These are phyloP conservation scores for Cyberlindnera suaveolens DNA, from an alignment of 805 yeast genomes.

Conservation along the genomic window DNA sequence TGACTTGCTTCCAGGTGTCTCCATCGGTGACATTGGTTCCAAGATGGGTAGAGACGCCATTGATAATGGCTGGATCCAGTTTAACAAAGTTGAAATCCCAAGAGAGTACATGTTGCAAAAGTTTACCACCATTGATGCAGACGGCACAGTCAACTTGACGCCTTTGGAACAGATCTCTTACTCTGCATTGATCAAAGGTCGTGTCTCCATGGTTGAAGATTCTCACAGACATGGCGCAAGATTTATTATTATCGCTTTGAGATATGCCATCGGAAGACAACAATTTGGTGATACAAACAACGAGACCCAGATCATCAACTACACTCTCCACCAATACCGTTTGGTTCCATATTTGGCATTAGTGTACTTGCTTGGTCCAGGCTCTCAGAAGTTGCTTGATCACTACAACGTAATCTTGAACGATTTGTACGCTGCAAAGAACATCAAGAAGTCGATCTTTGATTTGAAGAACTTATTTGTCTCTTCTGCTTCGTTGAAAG, in stretches of 20 bases:
- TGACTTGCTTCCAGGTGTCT: slow-evolving; percentile 69
- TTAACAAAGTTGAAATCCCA: slow-evolving; percentile 77
- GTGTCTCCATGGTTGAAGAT: slow-evolving; percentile 86
- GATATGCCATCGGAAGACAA: slow-evolving; percentile 54
- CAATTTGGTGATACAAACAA: slow-evolving; percentile 59
- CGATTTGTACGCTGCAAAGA: slow-evolving; percentile 44
- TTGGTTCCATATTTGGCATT: slow-evolving; percentile 80
- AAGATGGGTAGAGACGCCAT: slow-evolving; percentile 96
- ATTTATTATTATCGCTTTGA: slow-evolving; percentile 73
- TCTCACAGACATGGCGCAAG: slow-evolving; percentile 77
- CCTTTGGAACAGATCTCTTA: slow-evolving; percentile 86
- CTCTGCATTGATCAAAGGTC: slow-evolving; percentile 80
- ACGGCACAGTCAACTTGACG: slow-evolving; percentile 63
- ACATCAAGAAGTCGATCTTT: slow-evolving; percentile 45
- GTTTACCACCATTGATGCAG: slow-evolving; percentile 64
- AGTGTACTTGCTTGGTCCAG: slow-evolving; percentile 70
- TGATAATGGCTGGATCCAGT: slow-evolving; percentile 96
- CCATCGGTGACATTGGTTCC: slow-evolving; percentile 88
- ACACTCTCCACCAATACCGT: slow-evolving; percentile 85
- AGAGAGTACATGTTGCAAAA: slow-evolving; percentile 76
- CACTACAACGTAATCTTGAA: slow-evolving; percentile 45
- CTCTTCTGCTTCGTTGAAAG: slow-evolving; percentile 82
- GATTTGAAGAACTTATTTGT: slow-evolving; percentile 74
- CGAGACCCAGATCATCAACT: slow-evolving; percentile 75
- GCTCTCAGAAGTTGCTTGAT: slow-evolving; percentile 52